Percentiles rank a stretch among this genome's conserved stretches.
These are phyloP conservation scores for Neoboletus brunneissimus DNA, from an alignment of 768 basidiomycete genomes.

Conservation along the genomic window DNA sequence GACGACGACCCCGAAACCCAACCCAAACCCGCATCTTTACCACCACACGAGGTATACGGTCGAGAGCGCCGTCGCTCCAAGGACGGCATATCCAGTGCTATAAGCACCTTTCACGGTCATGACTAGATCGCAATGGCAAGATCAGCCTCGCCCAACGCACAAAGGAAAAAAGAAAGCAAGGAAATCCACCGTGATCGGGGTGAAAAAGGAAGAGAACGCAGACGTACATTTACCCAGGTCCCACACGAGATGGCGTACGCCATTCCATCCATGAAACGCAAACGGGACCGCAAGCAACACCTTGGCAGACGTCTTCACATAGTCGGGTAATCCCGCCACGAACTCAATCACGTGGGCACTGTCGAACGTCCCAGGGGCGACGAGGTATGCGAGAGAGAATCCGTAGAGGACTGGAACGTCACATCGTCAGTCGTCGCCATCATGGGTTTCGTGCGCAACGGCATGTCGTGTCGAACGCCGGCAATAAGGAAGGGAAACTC, in stretches of 20 bases:
- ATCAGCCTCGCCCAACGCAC: background rate
- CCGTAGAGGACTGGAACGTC: constrained; percentile 71
- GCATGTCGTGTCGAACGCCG: too few relatives aligned
- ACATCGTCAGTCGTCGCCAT: background rate
- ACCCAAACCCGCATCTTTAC: constrained; percentile 35
- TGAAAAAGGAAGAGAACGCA: background rate
- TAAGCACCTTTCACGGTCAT: constrained; percentile 79
- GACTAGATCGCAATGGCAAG: constrained; percentile 44
- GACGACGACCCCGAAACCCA: constrained; percentile 23
- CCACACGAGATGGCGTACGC: constrained; percentile 88
- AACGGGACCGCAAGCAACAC: constrained; percentile 81
- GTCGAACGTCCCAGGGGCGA: constrained; percentile 77
- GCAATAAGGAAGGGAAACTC: background rate
- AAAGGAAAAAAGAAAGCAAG: background rate
- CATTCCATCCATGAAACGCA: constrained; percentile 88
- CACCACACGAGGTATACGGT: constrained; percentile 58
- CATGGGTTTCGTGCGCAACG: too few relatives aligned
- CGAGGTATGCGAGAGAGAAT: constrained; percentile 82
- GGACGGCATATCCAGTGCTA: constrained; percentile 75
- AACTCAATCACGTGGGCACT: constrained; percentile 73
- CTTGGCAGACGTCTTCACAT: constrained; percentile 75
- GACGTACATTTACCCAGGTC: constrained; percentile 84
- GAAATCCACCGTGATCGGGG: background rate
- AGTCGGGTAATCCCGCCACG: constrained; percentile 68
- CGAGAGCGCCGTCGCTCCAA: constrained; percentile 73